Evolutionary conservation across 2,329 filamentous ascomycete genomes (phyloP).

Genomic region (Metarhizium sp.): DNA sequence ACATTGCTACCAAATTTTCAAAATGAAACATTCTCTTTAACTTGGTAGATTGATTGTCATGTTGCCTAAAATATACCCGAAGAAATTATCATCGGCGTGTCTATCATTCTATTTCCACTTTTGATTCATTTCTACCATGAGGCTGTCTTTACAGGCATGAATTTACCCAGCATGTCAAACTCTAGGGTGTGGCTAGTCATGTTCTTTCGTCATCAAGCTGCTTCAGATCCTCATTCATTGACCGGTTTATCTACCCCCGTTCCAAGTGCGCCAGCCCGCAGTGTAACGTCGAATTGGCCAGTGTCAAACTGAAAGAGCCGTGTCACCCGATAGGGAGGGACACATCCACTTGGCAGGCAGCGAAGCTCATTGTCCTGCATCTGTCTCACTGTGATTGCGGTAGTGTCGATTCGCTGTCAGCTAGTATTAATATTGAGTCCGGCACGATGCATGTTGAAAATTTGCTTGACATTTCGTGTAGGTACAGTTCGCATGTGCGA

Average conservation of each 20-base stretch:
- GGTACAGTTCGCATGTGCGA: conserved; percentile 1
- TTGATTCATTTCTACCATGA: no score
- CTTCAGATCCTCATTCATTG: background rate
- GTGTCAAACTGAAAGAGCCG: background rate
- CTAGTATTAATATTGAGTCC: background rate
- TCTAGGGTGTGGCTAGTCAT: background rate
- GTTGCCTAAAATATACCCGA: no score
- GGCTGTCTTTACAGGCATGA: no score
- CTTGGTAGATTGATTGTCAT: no score
- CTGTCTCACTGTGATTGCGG: background rate
- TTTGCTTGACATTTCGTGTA: background rate
- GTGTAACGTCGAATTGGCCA: background rate
- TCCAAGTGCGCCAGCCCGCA: background rate
- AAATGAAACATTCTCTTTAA: no score
- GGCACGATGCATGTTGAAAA: conserved; percentile 1
- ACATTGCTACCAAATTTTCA: no score
- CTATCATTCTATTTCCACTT: no score
- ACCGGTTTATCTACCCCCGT: background rate
- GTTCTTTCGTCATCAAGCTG: background rate
- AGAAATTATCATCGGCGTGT: no score
- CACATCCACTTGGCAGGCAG: background rate
- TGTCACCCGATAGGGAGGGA: background rate
- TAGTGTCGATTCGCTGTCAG: background rate
- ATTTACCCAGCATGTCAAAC: no score
- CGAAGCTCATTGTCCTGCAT: background rate